Percentiles rank a stretch among this genome's conserved stretches.
These are phyloP conservation scores for Malassezia arunalokei DNA, from an alignment of 1,284 basidiomycete species.

Conservation along the genomic window DNA sequence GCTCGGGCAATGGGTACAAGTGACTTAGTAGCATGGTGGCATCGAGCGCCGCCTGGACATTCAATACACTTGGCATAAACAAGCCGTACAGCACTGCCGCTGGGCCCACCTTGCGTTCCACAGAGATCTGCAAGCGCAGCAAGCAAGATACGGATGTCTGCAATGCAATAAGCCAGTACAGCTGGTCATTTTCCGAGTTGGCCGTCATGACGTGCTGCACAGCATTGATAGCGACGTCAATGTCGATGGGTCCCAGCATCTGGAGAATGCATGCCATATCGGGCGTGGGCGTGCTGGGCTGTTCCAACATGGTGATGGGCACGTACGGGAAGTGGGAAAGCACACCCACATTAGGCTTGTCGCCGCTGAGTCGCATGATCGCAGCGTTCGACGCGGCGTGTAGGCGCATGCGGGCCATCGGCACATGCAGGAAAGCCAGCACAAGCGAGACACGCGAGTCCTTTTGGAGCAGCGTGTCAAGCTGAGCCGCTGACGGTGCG, in stretches of 20 bases:
- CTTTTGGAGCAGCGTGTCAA: background rate
- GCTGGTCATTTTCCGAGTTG: background rate
- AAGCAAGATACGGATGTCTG: background rate
- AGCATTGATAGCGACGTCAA: background rate
- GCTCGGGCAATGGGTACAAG: background rate
- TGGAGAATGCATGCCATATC: background rate
- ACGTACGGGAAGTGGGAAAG: background rate
- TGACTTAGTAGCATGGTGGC: background rate
- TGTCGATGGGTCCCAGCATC: background rate
- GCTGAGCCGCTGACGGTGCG: background rate
- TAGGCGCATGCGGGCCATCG: background rate
- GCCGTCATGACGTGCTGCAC: background rate
- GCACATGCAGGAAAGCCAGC: background rate
- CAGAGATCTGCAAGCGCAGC: background rate
- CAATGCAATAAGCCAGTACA: slow-evolving; percentile 1
- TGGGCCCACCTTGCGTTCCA: background rate
- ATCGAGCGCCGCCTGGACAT: background rate
- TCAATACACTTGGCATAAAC: background rate
- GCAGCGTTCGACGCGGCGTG: background rate
- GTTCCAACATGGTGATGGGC: background rate
- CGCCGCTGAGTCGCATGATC: background rate
- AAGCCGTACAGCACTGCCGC: slow-evolving; percentile 1
- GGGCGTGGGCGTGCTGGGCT: background rate
- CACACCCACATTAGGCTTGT: background rate
- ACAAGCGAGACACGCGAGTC: background rate